A percentile compares a stretch with the other conserved stretches of the same genome.
Conservation (phyloP, 2,329 filamentous ascomycete species). For the Fusarium mundagurra region DNA sequence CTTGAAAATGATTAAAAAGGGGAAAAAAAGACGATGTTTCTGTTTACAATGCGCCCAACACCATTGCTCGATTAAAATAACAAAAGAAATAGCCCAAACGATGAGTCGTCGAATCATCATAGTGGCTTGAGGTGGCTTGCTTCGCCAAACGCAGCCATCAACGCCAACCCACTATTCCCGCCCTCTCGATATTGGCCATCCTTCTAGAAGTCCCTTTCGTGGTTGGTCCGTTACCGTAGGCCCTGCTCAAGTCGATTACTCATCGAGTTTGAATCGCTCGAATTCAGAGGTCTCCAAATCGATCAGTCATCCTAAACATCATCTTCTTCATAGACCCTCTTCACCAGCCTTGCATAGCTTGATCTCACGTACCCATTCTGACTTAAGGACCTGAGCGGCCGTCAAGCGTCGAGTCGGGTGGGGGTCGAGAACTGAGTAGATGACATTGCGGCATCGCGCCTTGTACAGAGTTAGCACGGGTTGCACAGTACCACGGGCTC, state of each 20-base stretch:
- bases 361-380: slow-evolving; percentile 98
- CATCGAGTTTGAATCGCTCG: neutral
- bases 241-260: slow-evolving; percentile 3
- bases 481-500: neutral
- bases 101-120: slow-evolving; percentile 40
- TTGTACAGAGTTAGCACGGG: slow-evolving; percentile 50
- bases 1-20: slow-evolving; percentile 24
- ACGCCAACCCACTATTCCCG: slow-evolving; percentile 27
- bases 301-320: neutral
- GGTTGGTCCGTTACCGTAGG: neutral
- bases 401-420: slow-evolving; percentile 93
- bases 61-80: slow-evolving; percentile 47
- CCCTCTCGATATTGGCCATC: slow-evolving; percentile 12
- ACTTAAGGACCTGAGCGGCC: slow-evolving; percentile 95
- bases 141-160: slow-evolving; percentile 13
- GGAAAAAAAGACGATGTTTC: slow-evolving; percentile 10
- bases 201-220: slow-evolving; percentile 5
- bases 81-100: slow-evolving; percentile 40
- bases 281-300: neutral
- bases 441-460: slow-evolving; percentile 97
- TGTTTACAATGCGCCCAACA: slow-evolving; percentile 47
- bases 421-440: slow-evolving; percentile 97
- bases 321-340: slow-evolving; percentile 77
- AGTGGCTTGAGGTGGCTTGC: slow-evolving; percentile 31
- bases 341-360: slow-evolving; percentile 96